Evolutionary conservation across 1,284 basidiomycete genomes (phyloP), one percentile per base, ranked within the genome.

Genomic region (Sporisorium reilianum): DNA sequence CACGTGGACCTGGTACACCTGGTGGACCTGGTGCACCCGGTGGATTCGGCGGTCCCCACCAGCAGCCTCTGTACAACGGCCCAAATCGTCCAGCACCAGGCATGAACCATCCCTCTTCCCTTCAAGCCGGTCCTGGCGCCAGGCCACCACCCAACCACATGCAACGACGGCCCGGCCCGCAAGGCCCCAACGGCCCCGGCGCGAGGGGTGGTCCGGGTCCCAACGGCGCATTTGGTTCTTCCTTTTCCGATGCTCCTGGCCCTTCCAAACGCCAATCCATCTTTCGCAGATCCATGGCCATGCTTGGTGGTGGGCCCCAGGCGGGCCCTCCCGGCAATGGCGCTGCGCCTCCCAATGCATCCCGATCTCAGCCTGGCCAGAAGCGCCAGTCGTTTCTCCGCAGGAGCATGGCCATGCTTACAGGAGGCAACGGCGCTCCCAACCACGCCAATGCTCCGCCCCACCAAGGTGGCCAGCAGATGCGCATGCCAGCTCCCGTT

Each of bases 361-460:
- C 34, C 32, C 61, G 52, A 18, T 28, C 50, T 4, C 60, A 58
- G n/a, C 53, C 49, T 8, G 22, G 38, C 4, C 66, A 61, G 41
- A 71, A 73, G 49, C 67, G 76, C 3, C 76, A 71, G 28, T 75
- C 70, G 5, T 52, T 80, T 10, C 71, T 80, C 55, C 70, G 78
- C 51, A 56, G 78, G 22, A 76, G 72, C 60, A 75, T 80, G 63
- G 77, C 79, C 25, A 66, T 80, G 63, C 55, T 81, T 40, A 60
- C 70, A 16, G 77, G 77, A 18, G 16, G 36, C 53, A 28, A 36
- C 23, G 54, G 54, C 9, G 12, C 23, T 22, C 36, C 42, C 50
- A 32, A 54, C 22, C 38, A 50, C 14, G 28, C 30, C 48, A 53
- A 44, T 25, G 53, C 34, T 9, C 54, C 53, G 22, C 54, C 55